Evolutionary conservation across 768 basidiomycete species (phyloP).

Genomic region (Tremella mesenterica): DNA sequence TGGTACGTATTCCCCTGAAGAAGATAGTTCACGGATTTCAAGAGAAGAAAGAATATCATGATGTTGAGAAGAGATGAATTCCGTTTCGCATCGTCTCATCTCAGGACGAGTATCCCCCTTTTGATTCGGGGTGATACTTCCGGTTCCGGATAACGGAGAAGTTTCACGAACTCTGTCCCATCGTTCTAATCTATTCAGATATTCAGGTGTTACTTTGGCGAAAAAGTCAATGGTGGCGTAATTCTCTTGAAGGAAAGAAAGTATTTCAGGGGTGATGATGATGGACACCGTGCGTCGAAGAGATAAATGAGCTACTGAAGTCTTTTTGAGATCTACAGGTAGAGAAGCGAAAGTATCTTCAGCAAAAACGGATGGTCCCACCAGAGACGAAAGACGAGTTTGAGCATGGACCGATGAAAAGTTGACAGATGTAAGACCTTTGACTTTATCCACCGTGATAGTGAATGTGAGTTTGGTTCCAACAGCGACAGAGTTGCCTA

Average conservation of each 20-base stretch:
- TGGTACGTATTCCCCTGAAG: conserved; percentile 72
- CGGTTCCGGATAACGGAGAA: background rate
- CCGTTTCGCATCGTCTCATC: conserved; percentile 87
- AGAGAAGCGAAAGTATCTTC: conserved; percentile 77
- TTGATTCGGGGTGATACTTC: conserved; percentile 46
- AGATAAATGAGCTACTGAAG: conserved; percentile 67
- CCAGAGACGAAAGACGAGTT: conserved; percentile 75
- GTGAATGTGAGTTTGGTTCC: conserved; percentile 58
- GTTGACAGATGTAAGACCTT: conserved; percentile 81
- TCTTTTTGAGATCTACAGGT: conserved; percentile 62
- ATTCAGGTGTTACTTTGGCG: conserved; percentile 68
- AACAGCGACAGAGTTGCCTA: background rate
- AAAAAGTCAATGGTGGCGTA: conserved; percentile 88
- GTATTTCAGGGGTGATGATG: conserved; percentile 62
- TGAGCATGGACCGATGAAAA: conserved; percentile 80
- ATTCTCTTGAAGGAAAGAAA: conserved; percentile 61
- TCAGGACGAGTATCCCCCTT: conserved; percentile 38
- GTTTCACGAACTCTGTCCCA: conserved; percentile 86
- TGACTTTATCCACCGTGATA: conserved; percentile 74
- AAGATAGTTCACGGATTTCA: conserved; percentile 75
- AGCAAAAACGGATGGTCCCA: conserved; percentile 58
- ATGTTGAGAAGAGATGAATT: conserved; percentile 74
- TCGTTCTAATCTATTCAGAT: conserved; percentile 76
- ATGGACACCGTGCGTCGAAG: conserved; percentile 77
- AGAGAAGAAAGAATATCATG: conserved; percentile 79